Evolutionary conservation across 148 eudicot genomes (phyloP).

Genomic region (Chenopodium album): DNA sequence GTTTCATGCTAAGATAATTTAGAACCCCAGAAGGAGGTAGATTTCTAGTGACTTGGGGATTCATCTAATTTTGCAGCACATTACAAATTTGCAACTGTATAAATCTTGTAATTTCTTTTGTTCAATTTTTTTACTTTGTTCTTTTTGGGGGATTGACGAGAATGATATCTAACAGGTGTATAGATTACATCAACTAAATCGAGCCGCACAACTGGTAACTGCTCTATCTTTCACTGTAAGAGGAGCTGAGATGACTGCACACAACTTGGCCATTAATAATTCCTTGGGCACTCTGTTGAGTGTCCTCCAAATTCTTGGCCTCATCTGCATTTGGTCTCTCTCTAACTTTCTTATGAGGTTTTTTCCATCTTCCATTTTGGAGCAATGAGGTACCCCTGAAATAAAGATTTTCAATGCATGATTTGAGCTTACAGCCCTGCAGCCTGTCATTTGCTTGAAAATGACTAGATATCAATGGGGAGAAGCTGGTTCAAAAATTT

Average conservation of each 20-base stretch:
- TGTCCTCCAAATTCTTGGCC: conserved; percentile 84
- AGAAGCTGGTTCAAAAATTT: background rate
- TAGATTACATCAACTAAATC: conserved; percentile 90
- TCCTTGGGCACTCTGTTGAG: conserved; percentile 80
- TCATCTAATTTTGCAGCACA: background rate
- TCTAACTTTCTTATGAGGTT: conserved; percentile 82
- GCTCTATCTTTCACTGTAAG: conserved; percentile 91
- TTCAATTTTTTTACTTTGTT: background rate
- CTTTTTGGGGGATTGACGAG: background rate
- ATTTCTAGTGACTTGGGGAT: background rate
- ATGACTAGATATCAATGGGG: background rate
- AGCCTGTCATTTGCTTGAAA: background rate
- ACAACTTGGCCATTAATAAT: conserved; percentile 82
- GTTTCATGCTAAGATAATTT: background rate
- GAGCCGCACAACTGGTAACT: conserved; percentile 97
- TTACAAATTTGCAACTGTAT: background rate
- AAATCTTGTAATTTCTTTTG: background rate
- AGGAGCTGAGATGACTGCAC: conserved; percentile 93
- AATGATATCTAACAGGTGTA: conserved; percentile 55
- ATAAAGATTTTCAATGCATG: background rate
- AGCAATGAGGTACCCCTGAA: conserved; percentile 22
- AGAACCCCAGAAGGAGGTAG: background rate
- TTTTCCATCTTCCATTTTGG: conserved; percentile 37
- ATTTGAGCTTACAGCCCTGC: background rate
- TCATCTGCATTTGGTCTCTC: conserved; percentile 93